phyloP scores from a whole-genome alignment of 1,284 basidiomycete genomes.

The Moesziomyces sp. region DNA sequence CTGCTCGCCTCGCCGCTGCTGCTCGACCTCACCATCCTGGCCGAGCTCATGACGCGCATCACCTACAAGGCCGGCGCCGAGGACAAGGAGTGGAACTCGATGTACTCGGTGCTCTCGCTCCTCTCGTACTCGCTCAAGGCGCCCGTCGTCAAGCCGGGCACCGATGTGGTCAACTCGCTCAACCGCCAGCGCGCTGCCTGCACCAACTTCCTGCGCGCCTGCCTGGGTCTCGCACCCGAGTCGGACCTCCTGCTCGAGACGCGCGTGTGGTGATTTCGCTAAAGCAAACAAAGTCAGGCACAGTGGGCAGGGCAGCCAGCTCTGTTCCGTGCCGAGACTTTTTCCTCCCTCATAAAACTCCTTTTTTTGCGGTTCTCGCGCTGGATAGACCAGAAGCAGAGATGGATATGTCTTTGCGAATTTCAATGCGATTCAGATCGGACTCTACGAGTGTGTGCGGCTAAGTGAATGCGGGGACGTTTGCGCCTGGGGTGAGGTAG shows the following conservation, averaged over 20 bases:
- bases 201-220: slow-evolving; percentile 83
- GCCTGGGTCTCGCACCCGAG: slow-evolving; percentile 64
- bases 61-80: slow-evolving; percentile 72
- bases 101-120: slow-evolving; percentile 66
- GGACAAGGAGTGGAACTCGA: slow-evolving; percentile 55
- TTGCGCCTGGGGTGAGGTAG: slow-evolving; percentile 1
- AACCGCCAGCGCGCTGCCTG: slow-evolving; percentile 93
- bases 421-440: too few species aligned
- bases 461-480: slow-evolving; percentile 5
- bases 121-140: slow-evolving; percentile 78
- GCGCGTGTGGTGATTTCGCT: slow-evolving; percentile 52
- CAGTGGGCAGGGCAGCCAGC: too few species aligned
- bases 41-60: slow-evolving; percentile 93
- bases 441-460: background rate
- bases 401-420: too few species aligned
- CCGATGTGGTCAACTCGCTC: slow-evolving; percentile 93
- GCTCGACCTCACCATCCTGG: slow-evolving; percentile 90
- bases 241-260: slow-evolving; percentile 64
- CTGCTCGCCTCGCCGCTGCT: slow-evolving; percentile 95
- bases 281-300: too few species aligned
- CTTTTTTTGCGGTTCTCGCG: too few species aligned
- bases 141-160: slow-evolving; percentile 93
- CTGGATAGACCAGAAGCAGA: too few species aligned
- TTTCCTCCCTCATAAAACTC: too few species aligned
- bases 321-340: too few species aligned